Evolutionary conservation across 768 basidiomycete genomes (phyloP).

Genomic region (Kwoniella europaea): DNA sequence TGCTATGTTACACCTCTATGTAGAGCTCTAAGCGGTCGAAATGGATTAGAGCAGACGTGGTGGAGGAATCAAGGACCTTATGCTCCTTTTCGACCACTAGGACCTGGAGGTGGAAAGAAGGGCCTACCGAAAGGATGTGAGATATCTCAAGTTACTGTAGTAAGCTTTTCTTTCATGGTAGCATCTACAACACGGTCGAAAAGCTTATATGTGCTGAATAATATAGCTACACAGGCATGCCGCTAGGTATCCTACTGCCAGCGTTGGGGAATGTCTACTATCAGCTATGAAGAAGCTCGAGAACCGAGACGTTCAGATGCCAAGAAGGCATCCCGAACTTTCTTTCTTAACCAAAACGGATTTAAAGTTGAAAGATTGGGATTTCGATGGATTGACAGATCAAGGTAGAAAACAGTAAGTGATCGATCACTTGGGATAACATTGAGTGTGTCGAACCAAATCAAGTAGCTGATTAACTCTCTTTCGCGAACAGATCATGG

Average conservation of each 20-base stretch:
- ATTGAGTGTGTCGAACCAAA: background rate
- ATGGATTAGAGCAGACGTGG: conserved; percentile 38
- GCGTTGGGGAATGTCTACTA: conserved; percentile 27
- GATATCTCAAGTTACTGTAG: conserved; percentile 49
- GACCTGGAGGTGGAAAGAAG: conserved; percentile 40
- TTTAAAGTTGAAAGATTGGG: conserved; percentile 42
- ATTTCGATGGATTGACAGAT: conserved; percentile 45
- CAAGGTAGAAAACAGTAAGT: conserved; percentile 50
- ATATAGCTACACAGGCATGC: conserved; percentile 51
- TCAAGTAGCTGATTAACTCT: background rate
- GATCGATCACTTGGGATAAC: background rate
- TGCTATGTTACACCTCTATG: conserved; percentile 46
- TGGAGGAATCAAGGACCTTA: conserved; percentile 50
- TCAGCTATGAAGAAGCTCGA: conserved; percentile 39
- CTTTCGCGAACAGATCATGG: conserved; percentile 36
- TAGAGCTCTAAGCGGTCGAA: conserved; percentile 31
- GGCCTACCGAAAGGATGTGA: conserved; percentile 49
- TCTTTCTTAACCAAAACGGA: conserved; percentile 44
- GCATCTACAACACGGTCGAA: background rate
- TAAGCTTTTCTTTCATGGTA: conserved; percentile 21
- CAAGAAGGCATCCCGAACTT: conserved; percentile 43
- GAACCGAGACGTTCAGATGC: conserved; percentile 28
- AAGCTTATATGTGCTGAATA: background rate
- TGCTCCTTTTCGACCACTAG: conserved; percentile 40
- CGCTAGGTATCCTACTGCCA: conserved; percentile 46